These are phyloP conservation scores for Alternaria triticimaculans DNA, from an alignment of 2,329 filamentous ascomycete species.

Conservation along the genomic window DNA sequence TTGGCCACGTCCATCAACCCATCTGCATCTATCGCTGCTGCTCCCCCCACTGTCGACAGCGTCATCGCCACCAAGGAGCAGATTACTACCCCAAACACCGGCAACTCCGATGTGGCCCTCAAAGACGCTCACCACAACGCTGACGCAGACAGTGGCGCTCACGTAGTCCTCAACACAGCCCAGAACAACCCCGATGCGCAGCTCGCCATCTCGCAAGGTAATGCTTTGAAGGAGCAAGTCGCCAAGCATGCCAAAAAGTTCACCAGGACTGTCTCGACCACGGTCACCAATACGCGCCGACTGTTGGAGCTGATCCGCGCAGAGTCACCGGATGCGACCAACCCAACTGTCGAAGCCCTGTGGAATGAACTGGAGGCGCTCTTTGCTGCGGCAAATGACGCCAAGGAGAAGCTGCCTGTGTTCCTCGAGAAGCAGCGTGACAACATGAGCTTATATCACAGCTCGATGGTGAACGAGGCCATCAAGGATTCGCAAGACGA, in stretches of 20 bases:
- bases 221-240: conserved; percentile 28
- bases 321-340: conserved; percentile 15
- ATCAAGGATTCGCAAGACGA: conserved; percentile 32
- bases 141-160: conserved; percentile 5
- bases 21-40: background rate
- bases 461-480: conserved; percentile 31
- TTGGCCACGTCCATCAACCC: conserved; percentile 3
- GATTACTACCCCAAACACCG: conserved; percentile 18
- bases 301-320: conserved; percentile 34
- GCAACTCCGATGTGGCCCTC: background rate
- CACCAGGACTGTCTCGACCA: conserved; percentile 23
- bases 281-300: conserved; percentile 25
- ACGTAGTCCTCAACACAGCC: background rate
- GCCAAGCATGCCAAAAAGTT: conserved; percentile 25
- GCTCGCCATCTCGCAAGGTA: conserved; percentile 32
- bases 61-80: conserved; percentile 37
- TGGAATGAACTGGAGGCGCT: conserved; percentile 39
- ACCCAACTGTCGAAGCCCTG: conserved; percentile 24
- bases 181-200: conserved; percentile 19
- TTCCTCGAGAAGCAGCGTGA: conserved; percentile 40
- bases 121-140: conserved; percentile 8
- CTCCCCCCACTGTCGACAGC: conserved; percentile 3
- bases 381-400: conserved; percentile 22
- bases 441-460: conserved; percentile 34
- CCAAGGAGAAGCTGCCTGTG: conserved; percentile 27